Evolutionary conservation across 1,284 basidiomycete genomes (phyloP).

Genomic region (Prillingera fragicola): DNA sequence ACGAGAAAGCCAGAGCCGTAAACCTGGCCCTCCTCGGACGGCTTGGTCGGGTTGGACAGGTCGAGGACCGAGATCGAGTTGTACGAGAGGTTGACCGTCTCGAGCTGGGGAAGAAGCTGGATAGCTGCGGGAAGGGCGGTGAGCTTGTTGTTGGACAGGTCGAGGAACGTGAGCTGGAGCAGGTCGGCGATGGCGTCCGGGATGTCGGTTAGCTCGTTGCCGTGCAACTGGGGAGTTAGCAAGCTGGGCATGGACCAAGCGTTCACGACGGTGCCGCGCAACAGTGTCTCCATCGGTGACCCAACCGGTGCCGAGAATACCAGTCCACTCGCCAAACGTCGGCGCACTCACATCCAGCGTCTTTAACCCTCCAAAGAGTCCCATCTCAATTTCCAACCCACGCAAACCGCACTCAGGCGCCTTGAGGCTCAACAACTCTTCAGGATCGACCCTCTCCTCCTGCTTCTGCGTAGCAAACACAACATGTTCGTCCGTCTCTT

Average conservation of each 20-base stretch:
- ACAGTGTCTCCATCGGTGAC: not conserved
- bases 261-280: not conserved
- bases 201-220: conserved; percentile 31
- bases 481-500: conserved; percentile 11
- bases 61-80: conserved; percentile 36
- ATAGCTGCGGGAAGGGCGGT: conserved; percentile 32
- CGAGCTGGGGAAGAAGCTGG: conserved; percentile 41
- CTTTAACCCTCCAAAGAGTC: conserved; percentile 42
- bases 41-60: conserved; percentile 32
- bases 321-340: too few species aligned
- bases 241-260: not conserved
- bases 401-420: conserved; percentile 33
- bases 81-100: conserved; percentile 38
- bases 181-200: conserved; percentile 44
- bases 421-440: conserved; percentile 36
- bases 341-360: conserved; percentile 37
- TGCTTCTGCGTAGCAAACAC: conserved; percentile 22
- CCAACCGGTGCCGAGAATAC: not conserved
- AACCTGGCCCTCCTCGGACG: conserved; percentile 37
- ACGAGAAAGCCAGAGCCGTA: conserved; percentile 44
- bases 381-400: conserved; percentile 41
- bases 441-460: conserved; percentile 36
- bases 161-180: conserved; percentile 35
- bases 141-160: conserved; percentile 43
- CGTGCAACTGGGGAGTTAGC: conserved; percentile 25